Evolutionary conservation across 1,139 yeast genomes (phyloP), one percentile per base, ranked within the genome.

Genomic region (Candida dubliniensis): DNA sequence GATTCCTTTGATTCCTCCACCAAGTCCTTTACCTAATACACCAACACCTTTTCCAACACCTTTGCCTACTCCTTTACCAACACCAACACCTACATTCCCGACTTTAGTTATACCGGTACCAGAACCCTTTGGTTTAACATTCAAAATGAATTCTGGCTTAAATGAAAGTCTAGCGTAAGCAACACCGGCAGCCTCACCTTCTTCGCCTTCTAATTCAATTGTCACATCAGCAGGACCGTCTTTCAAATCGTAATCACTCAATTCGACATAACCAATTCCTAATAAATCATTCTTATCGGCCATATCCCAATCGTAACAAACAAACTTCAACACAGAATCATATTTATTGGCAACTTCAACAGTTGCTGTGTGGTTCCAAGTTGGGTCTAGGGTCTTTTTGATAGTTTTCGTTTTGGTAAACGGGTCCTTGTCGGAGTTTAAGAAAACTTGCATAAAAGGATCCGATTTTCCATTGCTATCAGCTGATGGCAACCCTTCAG

Each of bases 391-490:
- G 0, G 97, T 89, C 74, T 83, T 90, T 75, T 91, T 93, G 50
- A 80, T 69, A 36, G 84, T 84, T 65, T 88, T 84, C 34, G 96
- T 79, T 71, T 88, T 89, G 71, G 71, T 81, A 54, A 81, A 70
- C 31, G 67, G 67, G 8, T 83, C 81, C 49, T 76, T 72, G 40
- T 69, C 77, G 26, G 84, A 83, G 60, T 88, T 81, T 58, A 89
- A 65, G 56, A 67, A 79, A 47, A 88, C 76, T 57, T 82, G 78
- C 47, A 83, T 76, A 59, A 82, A 93, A 48, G 99, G 99, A 66
- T 93, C 99, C 8, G 96, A 88, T 61, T 85, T 86, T 44, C 98
- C 98, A 53, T 86, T 84, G 25, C 88, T 73, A 64, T 93, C 99
- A 24, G 93, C 95, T 11, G 96, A 76, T 41, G 85, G 79, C 50